Conservation (phyloP, 2,329 filamentous ascomycete genomes). For the Lecanicillium sp. region DNA sequence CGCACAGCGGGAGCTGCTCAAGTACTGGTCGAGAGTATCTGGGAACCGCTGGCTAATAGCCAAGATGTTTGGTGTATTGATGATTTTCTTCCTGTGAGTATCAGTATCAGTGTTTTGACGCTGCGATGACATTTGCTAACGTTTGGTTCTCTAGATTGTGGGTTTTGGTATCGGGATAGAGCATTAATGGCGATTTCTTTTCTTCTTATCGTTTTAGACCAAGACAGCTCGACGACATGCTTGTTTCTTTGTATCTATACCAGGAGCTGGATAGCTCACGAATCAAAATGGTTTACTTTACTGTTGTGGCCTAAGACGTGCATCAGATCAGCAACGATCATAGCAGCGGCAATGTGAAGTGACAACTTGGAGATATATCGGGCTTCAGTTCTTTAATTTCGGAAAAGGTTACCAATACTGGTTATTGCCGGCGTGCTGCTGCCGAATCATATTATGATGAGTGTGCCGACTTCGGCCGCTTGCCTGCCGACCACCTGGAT, state of each 20-base stretch:
- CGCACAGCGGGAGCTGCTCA: constrained; percentile 88
- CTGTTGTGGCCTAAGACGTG: not conserved
- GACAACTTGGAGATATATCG: no score
- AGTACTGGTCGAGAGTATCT: constrained; percentile 92
- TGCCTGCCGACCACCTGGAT: no score
- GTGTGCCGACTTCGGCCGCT: no score
- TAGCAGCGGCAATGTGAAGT: no score
- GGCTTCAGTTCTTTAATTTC: no score
- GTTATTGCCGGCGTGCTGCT: no score
- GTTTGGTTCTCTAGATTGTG: constrained; percentile 26
- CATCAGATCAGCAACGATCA: no score
- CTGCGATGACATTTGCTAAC: constrained; percentile 12
- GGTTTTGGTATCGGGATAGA: constrained; percentile 34
- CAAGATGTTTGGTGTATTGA: constrained; percentile 72
- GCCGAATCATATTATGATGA: no score
- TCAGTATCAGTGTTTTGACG: no score
- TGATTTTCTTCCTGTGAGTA: constrained; percentile 81
- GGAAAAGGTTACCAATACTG: no score
- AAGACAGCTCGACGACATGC: not conserved
- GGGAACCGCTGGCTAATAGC: constrained; percentile 94
- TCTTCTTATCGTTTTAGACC: not conserved
- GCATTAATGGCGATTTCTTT: no score
- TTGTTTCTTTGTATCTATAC: constrained; percentile 9
- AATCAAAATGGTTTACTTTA: not conserved
- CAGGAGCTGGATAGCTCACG: not conserved